Evolutionary conservation across 495 filamentous ascomycete species (phyloP).

Genomic region (Parathielavia hyrcaniae): DNA sequence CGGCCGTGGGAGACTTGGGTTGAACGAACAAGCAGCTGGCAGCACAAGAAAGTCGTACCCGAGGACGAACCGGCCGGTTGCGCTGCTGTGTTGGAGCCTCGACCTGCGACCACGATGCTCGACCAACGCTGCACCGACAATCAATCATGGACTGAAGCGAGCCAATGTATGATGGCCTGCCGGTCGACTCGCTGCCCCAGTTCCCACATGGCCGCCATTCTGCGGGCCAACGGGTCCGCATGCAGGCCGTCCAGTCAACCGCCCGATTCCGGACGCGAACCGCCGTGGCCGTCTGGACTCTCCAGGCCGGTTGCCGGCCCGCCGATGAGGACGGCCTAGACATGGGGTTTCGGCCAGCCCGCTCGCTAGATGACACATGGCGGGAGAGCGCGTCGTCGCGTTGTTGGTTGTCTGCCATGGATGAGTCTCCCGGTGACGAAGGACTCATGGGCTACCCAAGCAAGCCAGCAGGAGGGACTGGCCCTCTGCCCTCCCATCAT

Average conservation of each 20-base stretch:
- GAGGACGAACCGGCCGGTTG: not conserved
- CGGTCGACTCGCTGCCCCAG: not conserved
- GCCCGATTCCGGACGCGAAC: not conserved
- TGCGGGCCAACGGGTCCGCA: not conserved
- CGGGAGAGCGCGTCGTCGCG: not conserved
- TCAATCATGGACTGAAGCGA: not conserved
- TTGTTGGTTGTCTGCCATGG: constrained; percentile 2
- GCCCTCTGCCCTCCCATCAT: not conserved
- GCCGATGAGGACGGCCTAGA: not conserved
- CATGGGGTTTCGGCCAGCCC: not conserved
- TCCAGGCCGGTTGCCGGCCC: not conserved
- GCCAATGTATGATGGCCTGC: not conserved
- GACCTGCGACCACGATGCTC: not conserved
- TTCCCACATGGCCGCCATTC: not conserved
- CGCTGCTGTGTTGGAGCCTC: not conserved
- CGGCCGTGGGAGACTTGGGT: too few relatives aligned
- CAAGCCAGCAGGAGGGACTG: not conserved
- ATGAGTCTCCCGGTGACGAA: not conserved
- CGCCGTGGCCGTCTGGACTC: not conserved
- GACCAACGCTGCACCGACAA: not conserved
- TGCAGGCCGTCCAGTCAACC: not conserved
- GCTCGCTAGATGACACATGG: not conserved
- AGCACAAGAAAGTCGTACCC: not conserved
- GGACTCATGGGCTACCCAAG: not conserved
- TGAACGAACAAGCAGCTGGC: not conserved